Base-by-base conservation (phyloP, 306 rosid genomes). In the Spatholobus suberectus region DNA sequence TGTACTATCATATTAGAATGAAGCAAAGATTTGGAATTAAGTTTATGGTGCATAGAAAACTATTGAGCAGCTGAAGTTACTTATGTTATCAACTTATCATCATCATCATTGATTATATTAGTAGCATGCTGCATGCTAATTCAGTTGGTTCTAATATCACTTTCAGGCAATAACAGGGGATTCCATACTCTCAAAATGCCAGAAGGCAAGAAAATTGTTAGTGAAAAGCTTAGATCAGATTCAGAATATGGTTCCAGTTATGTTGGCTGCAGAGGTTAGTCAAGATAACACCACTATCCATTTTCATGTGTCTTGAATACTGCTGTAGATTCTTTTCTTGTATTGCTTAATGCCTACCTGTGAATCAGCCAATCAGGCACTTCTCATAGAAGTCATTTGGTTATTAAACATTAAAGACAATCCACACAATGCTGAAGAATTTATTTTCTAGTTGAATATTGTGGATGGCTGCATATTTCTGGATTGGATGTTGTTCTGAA, bases 121-220 rank as follows among this genome's bases (percentile, higher is more conserved):
- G 17, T 66, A 11, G 21, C 65, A 8, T 70, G 71, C 58, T 66
- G 75, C 54, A 46, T 29, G 49, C 65, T 67, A 15, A 83, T 79
- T 69, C 73, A 32, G 40, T 58, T 67, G 32, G n/a, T 57, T 79
- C 44, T 69, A 78, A 54, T 65, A 47, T 87, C 75, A 34, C 81
- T 89, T 80, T 70, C 89, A 95, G 98, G 94, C 92, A 59, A 2
- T 86, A 21, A 91, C 97, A 0, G 94, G 98, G 78, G 93, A 93
- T 72, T 74, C 18, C 8, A 82, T 91, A 15, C 83, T 90, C 75
- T 77, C 75, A 76, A 91, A 92, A 89, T 91, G 70, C 89, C 82
- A 81, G 55, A 90, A 73, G 69, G 85, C 88, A 59, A 89, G 71
- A 85, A 81, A 69, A 15, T 82, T 81, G 43, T 86, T 93, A 79